Evolutionary conservation across 345 rosid genomes (phyloP).

Genomic region (Eucalyptus sp.): DNA sequence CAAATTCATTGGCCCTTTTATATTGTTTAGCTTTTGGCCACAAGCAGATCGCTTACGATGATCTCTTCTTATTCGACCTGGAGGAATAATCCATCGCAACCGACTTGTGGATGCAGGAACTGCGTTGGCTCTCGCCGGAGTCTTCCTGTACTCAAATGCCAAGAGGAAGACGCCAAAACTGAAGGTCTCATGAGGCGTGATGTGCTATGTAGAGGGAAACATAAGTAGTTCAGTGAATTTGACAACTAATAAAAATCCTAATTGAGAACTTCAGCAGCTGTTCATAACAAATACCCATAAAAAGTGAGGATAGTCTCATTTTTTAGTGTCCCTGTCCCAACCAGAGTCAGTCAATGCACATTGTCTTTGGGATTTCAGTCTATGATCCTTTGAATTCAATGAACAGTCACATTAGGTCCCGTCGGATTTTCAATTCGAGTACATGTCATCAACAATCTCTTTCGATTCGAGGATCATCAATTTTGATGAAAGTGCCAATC

Average conservation of each 20-base stretch:
- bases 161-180: slow-evolving; percentile 31
- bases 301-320: background rate
- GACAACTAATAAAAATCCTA: background rate
- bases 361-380: background rate
- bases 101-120: slow-evolving; percentile 36
- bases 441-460: too few species aligned
- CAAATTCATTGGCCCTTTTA: background rate
- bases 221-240: too few species aligned
- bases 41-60: background rate
- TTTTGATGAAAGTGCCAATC: too few species aligned
- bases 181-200: slow-evolving; percentile 15
- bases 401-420: background rate
- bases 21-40: background rate
- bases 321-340: background rate
- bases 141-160: slow-evolving; percentile 53
- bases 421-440: background rate
- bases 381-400: background rate
- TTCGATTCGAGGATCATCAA: too few species aligned
- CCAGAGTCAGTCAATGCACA: background rate
- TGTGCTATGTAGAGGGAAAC: too few species aligned
- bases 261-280: background rate
- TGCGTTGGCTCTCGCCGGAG: slow-evolving; percentile 63
- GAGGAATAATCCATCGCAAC: background rate
- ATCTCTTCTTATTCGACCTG: background rate
- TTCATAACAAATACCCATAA: background rate